Percentiles rank a stretch among this genome's conserved stretches.
These are phyloP conservation scores for Lignosus rhinocerotis DNA, from an alignment of 1,284 basidiomycete genomes.

Conservation along the genomic window DNA sequence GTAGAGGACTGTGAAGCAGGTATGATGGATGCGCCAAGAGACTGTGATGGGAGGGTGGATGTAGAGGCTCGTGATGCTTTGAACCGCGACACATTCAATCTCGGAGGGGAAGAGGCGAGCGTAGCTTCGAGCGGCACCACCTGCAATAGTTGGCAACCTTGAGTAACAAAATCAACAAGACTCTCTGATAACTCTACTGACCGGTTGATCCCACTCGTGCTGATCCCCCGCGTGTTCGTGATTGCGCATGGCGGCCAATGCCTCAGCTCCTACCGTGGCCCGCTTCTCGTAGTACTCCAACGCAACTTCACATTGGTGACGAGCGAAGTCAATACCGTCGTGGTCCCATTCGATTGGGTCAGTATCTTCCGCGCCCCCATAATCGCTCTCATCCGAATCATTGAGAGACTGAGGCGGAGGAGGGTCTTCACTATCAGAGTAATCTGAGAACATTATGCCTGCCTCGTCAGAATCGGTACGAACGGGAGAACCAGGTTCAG, in stretches of 20 bases:
- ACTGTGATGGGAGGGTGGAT: constrained; percentile 33
- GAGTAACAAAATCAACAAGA: neutral
- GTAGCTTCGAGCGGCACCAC: constrained; percentile 44
- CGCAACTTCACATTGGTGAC: constrained; percentile 73
- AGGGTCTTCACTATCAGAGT: constrained; percentile 22
- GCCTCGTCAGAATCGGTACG: constrained; percentile 53
- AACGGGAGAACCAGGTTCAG: constrained; percentile 34
- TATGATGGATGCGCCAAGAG: constrained; percentile 48
- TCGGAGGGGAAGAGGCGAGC: constrained; percentile 39
- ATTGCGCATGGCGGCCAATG: constrained; percentile 49
- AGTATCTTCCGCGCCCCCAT: constrained; percentile 29
- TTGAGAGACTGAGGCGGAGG: constrained; percentile 10
- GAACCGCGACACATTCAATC: constrained; percentile 60
- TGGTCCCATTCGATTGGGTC: constrained; percentile 45
- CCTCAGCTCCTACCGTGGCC: constrained; percentile 51
- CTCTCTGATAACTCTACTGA: constrained; percentile 31
- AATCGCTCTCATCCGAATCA: constrained; percentile 31
- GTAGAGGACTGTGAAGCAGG: constrained; percentile 53
- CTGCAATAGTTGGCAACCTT: constrained; percentile 25
- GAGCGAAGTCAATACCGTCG: constrained; percentile 58
- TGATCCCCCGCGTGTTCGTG: constrained; percentile 43
- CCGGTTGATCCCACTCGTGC: constrained; percentile 45
- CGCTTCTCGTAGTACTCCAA: constrained; percentile 68
- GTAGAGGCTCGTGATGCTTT: constrained; percentile 51
- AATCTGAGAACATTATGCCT: constrained; percentile 31